Evolutionary conservation across 805 yeast genomes (phyloP).

Genomic region (Lipomyces oligophaga): DNA sequence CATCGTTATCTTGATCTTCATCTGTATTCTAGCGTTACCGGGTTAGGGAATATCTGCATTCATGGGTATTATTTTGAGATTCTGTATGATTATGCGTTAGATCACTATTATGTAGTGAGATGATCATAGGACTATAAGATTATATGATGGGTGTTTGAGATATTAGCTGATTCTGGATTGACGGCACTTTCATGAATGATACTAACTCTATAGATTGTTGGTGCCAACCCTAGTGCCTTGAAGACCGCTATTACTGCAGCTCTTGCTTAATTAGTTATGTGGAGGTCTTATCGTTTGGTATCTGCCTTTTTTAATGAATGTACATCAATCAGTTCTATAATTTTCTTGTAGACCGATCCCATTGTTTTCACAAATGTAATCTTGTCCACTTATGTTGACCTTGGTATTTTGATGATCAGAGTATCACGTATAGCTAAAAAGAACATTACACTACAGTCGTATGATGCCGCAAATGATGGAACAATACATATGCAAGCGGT

Average conservation of each 20-base stretch:
- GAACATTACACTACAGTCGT: too few relatives aligned
- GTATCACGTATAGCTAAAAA: too few relatives aligned
- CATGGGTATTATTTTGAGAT: background rate
- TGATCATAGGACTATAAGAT: too few relatives aligned
- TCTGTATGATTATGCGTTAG: background rate
- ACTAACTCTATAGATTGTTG: slow-evolving; percentile 22
- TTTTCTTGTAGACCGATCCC: background rate
- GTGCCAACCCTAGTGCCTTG: slow-evolving; percentile 31
- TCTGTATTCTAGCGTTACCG: background rate
- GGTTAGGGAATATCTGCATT: too few relatives aligned
- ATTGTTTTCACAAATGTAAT: background rate
- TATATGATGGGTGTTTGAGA: too few relatives aligned
- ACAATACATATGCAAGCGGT: too few relatives aligned
- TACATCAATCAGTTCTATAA: background rate
- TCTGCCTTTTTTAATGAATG: background rate
- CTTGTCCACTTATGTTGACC: background rate
- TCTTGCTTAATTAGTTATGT: slow-evolving; percentile 12
- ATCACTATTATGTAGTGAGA: background rate
- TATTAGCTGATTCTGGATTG: too few relatives aligned
- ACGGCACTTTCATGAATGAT: too few relatives aligned
- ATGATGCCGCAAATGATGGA: too few relatives aligned
- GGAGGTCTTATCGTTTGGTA: background rate
- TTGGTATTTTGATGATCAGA: too few relatives aligned
- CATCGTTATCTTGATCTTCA: background rate
- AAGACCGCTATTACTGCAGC: slow-evolving; percentile 29